phyloP scores from a whole-genome alignment of 1,284 basidiomycete species.

The Abortiporus biennis region DNA sequence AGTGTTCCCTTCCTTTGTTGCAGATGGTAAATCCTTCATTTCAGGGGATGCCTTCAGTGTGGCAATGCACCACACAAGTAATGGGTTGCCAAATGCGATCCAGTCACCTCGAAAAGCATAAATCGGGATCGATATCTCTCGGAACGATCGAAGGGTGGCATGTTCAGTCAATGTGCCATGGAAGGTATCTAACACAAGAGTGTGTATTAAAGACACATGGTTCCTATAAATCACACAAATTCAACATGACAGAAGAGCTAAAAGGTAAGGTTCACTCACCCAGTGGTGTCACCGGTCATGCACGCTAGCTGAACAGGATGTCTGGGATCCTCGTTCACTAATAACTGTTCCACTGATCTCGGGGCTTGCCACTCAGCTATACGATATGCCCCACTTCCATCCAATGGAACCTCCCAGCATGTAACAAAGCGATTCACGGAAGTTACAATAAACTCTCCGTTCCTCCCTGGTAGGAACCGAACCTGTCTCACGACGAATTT shows the following conservation, averaged over 20 bases:
- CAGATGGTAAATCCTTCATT: too few species aligned
- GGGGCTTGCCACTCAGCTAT: slow-evolving; percentile 22
- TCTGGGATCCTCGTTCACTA: slow-evolving; percentile 27
- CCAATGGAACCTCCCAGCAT: slow-evolving; percentile 33
- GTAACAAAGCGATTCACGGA: slow-evolving; percentile 19
- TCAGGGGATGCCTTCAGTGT: too few species aligned
- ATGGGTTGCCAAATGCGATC: slow-evolving; percentile 19
- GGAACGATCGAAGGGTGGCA: slow-evolving; percentile 14
- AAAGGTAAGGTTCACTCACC: too few species aligned
- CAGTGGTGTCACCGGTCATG: slow-evolving; percentile 13
- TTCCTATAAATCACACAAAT: too few species aligned
- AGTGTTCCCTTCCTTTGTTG: too few species aligned
- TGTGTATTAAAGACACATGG: too few species aligned
- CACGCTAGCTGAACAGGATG: slow-evolving; percentile 22
- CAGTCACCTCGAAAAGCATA: slow-evolving; percentile 21
- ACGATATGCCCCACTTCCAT: slow-evolving; percentile 24
- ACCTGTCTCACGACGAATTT: slow-evolving; percentile 20
- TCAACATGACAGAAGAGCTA: not conserved
- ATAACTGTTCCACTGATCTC: slow-evolving; percentile 19
- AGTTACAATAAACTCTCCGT: slow-evolving; percentile 28
- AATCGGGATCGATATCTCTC: slow-evolving; percentile 16
- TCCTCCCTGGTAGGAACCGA: slow-evolving; percentile 26
- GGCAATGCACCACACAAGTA: slow-evolving; percentile 21
- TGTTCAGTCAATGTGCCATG: slow-evolving; percentile 19
- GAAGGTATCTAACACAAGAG: slow-evolving; percentile 22